Percentiles rank a stretch among this genome's conserved stretches.
Conservation (phyloP, 257 asterid species). For the Echium plantagineum region DNA sequence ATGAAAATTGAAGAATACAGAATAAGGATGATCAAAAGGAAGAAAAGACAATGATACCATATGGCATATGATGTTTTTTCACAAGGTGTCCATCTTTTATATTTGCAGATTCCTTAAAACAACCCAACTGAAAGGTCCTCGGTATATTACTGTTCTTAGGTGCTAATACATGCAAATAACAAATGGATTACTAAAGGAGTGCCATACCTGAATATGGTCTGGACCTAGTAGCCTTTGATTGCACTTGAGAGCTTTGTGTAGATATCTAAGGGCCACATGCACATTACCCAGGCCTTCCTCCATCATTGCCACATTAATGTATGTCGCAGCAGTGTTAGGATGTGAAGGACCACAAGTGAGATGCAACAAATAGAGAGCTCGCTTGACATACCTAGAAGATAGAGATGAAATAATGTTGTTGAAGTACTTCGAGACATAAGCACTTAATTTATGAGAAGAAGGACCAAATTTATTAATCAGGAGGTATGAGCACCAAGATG, state of each 20-base stretch:
- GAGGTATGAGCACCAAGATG: background rate
- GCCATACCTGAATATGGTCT: slow-evolving; percentile 78
- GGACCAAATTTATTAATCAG: background rate
- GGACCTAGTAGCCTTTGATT: slow-evolving; percentile 95
- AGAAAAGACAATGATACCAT: too few relatives aligned
- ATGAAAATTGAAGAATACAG: too few relatives aligned
- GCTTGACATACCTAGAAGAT: slow-evolving; percentile 62
- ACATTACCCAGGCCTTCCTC: slow-evolving; percentile 95
- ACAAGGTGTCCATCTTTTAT: background rate
- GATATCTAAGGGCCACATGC: slow-evolving; percentile 87
- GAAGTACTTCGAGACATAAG: background rate
- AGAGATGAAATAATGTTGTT: slow-evolving; percentile 10
- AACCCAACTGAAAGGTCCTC: background rate
- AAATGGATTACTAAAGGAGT: background rate
- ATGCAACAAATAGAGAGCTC: slow-evolving; percentile 76
- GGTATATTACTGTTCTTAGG: background rate
- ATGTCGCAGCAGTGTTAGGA: slow-evolving; percentile 96
- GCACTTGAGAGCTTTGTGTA: slow-evolving; percentile 91
- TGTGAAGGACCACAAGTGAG: slow-evolving; percentile 95
- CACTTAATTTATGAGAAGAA: background rate
- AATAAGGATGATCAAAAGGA: too few relatives aligned
- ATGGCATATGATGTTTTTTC: background rate
- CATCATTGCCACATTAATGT: slow-evolving; percentile 95
- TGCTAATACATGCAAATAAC: background rate
- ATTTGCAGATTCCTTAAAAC: background rate